Base-by-base conservation (phyloP, 306 rosid genomes). In the Quercus variabilis region DNA sequence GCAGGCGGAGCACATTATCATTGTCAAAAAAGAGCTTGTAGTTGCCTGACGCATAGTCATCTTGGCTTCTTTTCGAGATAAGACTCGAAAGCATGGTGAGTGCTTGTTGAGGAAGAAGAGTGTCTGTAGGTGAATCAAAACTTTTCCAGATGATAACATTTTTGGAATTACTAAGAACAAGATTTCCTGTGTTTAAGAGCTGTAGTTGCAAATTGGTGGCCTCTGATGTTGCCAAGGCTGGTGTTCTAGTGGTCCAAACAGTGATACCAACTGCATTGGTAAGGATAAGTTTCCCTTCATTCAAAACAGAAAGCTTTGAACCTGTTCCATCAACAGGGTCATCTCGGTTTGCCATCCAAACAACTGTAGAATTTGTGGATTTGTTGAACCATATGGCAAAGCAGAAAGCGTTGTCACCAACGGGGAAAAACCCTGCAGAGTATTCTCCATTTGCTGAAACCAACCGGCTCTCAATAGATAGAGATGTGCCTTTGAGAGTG, bases 341-440 rank as follows among this genome's bases (percentile, higher is more conserved):
- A 78, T 88, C 86, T 1, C 93, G 81, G 26, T 89, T 89, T 0
- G 93, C 93, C 84, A 77, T 88, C 96, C 93, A 91, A 35, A 88
- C 81, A 4, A 87, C 23, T 55, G 89, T 81, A 17, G 69, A 86
- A 68, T 30, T 30, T 30, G 31, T 30, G 31, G 31, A 30, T 30
- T 30, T 30, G 31, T 30, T 30, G 4, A 30, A 30, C 31, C 31
- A 30, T 30, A 30, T 30, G 31, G 31, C 31, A 30, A 30, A 30
- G 31, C 31, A 30, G 31, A 30, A 30, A 30, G 31, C 87, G 21
- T 91, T 91, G 2, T 83, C 83, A 0, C 92, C 97, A 0, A 91
- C 88, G 2, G 69, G 58, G 7, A 78, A 75, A 78, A 89, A 91
- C 0, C 91, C 91, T 0, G 92, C 91, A 0, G 89, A 67, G 87